Evolutionary conservation across 2,329 filamentous ascomycete species (phyloP).

Genomic region (Nemania sp.): DNA sequence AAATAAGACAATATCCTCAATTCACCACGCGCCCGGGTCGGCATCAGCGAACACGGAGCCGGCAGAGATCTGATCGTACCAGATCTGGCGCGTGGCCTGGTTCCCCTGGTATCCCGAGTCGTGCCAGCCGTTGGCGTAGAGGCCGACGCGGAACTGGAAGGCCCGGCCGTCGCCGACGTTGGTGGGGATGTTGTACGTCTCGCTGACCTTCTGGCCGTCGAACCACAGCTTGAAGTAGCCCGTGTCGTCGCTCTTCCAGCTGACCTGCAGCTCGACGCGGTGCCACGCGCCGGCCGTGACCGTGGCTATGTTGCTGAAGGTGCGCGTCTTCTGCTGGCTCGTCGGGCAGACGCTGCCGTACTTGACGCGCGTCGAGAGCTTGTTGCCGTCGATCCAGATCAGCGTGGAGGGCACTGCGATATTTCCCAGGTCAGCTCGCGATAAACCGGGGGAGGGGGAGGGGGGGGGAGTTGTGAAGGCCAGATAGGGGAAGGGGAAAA

Average conservation of each 20-base stretch:
- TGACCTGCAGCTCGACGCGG: slow-evolving; percentile 50
- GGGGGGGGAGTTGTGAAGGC: too few species aligned
- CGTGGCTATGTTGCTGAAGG: slow-evolving; percentile 43
- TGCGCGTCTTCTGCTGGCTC: slow-evolving; percentile 37
- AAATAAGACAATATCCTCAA: background rate
- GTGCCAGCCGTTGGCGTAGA: slow-evolving; percentile 57
- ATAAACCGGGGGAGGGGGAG: too few species aligned
- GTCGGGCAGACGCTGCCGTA: slow-evolving; percentile 44
- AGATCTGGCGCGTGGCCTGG: slow-evolving; percentile 49
- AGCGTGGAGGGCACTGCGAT: slow-evolving; percentile 49
- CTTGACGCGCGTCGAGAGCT: slow-evolving; percentile 50
- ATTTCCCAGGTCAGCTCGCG: background rate
- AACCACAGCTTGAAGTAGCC: slow-evolving; percentile 54
- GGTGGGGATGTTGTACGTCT: slow-evolving; percentile 47
- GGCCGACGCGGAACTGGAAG: slow-evolving; percentile 53
- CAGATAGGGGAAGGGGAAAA: too few species aligned
- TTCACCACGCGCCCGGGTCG: slow-evolving; percentile 38
- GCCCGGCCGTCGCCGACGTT: slow-evolving; percentile 49
- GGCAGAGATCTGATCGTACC: slow-evolving; percentile 54
- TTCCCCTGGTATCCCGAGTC: slow-evolving; percentile 42
- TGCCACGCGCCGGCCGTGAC: slow-evolving; percentile 53
- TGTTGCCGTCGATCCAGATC: slow-evolving; percentile 51
- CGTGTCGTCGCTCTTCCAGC: slow-evolving; percentile 49
- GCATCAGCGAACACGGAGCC: slow-evolving; percentile 48
- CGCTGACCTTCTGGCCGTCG: slow-evolving; percentile 50